These are phyloP conservation scores for Mucor indicus DNA, from an alignment of 371 early-diverging fungal species.

Conservation along the genomic window DNA sequence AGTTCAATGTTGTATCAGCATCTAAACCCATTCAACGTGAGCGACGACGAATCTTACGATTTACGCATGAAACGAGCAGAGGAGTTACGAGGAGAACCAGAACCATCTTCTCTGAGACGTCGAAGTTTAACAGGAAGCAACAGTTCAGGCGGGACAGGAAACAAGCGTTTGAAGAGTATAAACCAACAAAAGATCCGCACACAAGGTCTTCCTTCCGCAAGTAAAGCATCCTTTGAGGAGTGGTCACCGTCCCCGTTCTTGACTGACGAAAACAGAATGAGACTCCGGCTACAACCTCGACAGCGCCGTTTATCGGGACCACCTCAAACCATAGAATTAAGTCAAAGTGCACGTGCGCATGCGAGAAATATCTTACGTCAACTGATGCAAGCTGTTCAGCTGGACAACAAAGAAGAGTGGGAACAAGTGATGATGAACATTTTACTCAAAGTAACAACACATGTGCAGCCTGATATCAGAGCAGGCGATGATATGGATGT, in stretches of 20 bases:
- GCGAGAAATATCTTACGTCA: constrained; percentile 64
- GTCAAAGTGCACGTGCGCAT: constrained; percentile 64
- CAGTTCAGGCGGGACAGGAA: neutral
- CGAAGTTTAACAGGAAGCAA: constrained; percentile 13
- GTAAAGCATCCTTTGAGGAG: constrained; percentile 6
- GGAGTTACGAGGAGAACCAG: constrained; percentile 40
- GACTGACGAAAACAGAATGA: constrained; percentile 1
- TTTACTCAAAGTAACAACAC: constrained; percentile 66
- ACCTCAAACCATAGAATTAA: constrained; percentile 61
- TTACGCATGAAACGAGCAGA: constrained; percentile 36
- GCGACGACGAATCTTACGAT: constrained; percentile 47
- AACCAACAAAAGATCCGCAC: constrained; percentile 17
- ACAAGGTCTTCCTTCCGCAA: constrained; percentile 22
- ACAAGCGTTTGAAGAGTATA: neutral
- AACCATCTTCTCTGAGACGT: constrained; percentile 17
- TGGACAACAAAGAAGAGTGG: constrained; percentile 58
- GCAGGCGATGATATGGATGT: constrained; percentile 87
- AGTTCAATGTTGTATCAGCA: too few species aligned
- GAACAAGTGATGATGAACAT: constrained; percentile 72
- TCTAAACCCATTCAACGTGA: constrained; percentile 7
- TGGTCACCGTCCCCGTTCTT: constrained; percentile 30
- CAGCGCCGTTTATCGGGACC: constrained; percentile 51
- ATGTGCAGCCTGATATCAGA: constrained; percentile 68
- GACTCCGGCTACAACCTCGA: constrained; percentile 14
- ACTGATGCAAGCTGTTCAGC: constrained; percentile 34